Percentiles rank a stretch among this genome's conserved stretches.
Evolutionary conservation across 176 grass and related monocot species (phyloP).

Genomic region (Coix lacrymajobi): DNA sequence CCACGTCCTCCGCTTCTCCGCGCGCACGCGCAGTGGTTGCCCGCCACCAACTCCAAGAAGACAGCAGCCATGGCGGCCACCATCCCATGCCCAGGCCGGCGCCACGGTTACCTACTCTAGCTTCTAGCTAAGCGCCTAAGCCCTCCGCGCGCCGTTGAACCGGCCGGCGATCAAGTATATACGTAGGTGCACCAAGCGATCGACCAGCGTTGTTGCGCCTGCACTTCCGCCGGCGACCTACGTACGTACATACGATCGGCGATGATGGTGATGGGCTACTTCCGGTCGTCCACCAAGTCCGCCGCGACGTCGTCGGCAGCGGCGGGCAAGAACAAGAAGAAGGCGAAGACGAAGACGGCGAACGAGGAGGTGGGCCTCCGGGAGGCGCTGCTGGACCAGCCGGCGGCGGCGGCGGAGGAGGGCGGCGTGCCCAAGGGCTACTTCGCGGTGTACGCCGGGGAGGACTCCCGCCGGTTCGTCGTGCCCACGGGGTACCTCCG

Average conservation of each 20-base stretch:
- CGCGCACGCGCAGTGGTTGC: background rate
- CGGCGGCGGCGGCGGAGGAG: background rate
- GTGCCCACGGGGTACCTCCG: slow-evolving; percentile 53
- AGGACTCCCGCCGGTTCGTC: slow-evolving; percentile 46
- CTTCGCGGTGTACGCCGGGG: slow-evolving; percentile 63
- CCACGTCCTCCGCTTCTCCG: slow-evolving; percentile 8
- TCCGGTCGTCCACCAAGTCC: slow-evolving; percentile 10
- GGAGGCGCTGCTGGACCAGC: slow-evolving; percentile 35
- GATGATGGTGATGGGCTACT: slow-evolving; percentile 54
- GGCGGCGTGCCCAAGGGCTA: slow-evolving; percentile 46
- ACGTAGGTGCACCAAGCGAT: background rate
- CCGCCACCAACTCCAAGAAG: slow-evolving; percentile 14
- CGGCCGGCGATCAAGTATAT: background rate
- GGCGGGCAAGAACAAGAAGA: background rate
- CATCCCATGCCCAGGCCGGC: background rate
- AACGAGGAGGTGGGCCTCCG: slow-evolving; percentile 16
- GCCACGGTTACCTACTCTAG: background rate
- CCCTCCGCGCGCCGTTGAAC: background rate
- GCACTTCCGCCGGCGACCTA: background rate
- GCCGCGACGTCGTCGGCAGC: background rate
- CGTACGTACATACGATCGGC: background rate
- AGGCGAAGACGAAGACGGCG: background rate
- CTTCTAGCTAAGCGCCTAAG: background rate
- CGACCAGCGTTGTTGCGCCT: too few species aligned
- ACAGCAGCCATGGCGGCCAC: slow-evolving; percentile 14